Evolutionary conservation across 2,329 filamentous ascomycete genomes (phyloP), one percentile per base, ranked within the genome.

Genomic region (Rhytidhysteron rufulum): DNA sequence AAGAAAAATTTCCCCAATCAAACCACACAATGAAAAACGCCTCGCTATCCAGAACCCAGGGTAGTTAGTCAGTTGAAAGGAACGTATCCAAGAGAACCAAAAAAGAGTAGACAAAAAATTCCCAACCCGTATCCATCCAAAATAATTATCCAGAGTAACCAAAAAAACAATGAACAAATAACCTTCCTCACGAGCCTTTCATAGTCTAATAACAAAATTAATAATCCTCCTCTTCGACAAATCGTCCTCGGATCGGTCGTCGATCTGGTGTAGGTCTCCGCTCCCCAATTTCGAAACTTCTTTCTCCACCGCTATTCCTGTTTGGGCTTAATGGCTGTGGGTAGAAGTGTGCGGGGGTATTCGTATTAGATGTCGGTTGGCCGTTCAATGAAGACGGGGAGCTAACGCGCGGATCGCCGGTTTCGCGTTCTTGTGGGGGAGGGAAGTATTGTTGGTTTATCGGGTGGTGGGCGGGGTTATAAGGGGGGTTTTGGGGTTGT

Each of bases 281-380:
- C 30, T 43, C 47, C 7, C 24, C 24, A 27, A 7, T 27, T 7
- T 8, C 24, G 24, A 7, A 8, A 7, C 24, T 27, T 13, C 13
- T 13, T 19, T 7, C 32, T 18, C 27, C 27, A 21, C 29, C 18
- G 37, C 42, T 2, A 31, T 37, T 4, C 35, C 39, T 11, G 39
- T 20, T 32, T 16, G 46, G 37, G 22, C 47, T 43, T 13, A 53
- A 43, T 16, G 57, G 53, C 39, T 59, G 57, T 4, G 53, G 55
- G 40, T 65, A 65, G 34, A 63, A 65, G 10, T 63, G 60, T 13
- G 60, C 60, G 3, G 61, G 61, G 11, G 61, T 63, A 11, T 48
- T 50, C 8, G 34, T 32, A 5, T 43, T 55, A 34, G 52, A 54
- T 35, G 22, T 15, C 8, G 42, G 27, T 7, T 21, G 19, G 20